Base-by-base conservation (phyloP, 805 yeast genomes). In the Nakazawaea peltata region DNA sequence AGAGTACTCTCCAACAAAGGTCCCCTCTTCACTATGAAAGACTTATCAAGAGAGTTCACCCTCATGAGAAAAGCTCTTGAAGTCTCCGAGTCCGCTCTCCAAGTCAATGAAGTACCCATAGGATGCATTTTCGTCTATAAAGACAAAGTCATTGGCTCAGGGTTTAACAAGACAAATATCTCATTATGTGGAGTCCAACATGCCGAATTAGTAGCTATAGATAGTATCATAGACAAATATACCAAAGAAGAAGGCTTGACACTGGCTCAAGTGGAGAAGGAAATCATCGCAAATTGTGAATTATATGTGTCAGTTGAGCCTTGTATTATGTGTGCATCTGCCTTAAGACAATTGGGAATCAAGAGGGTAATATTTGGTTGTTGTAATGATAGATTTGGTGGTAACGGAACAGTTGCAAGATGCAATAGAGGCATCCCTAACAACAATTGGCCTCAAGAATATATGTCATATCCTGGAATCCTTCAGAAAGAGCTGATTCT, bases 281-380 rank as follows among this genome's bases (percentile, higher is more conserved):
- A 51, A 1, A 53, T 72, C 8, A 74, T 85, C 47, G 48, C 56
- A 26, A 71, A 77, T 18, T 65, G 83, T 3, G 77, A 74, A 21
- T 64, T 92, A 6, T 90, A 87, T 54, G 98, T 92, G 18, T 87
- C 97, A 0, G 97, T 92, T 0, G 98, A 92, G 56, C 98, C 98
- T 0, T 92, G 98, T 53, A 81, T 92, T 6, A 92, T 92, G 98
- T 92, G 98, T 61, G 97, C 96, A 0, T 77, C 92, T 27, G 87
- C 95, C 2, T 58, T 92, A 27, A 69, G 88, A 40, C 98, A 92
- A 47, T 54, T 88, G 30, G 80, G 81, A 2, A 74, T 92, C 9
- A 57, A 73, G 21, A 63, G 65, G 27, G 95, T 90, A 1, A 77
- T 77, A 30, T 92, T 85, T 49, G 97, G 98, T 0, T 88, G 96